Evolutionary conservation across 2,329 filamentous ascomycete species (phyloP).

Genomic region (Ophiostoma ulmi): DNA sequence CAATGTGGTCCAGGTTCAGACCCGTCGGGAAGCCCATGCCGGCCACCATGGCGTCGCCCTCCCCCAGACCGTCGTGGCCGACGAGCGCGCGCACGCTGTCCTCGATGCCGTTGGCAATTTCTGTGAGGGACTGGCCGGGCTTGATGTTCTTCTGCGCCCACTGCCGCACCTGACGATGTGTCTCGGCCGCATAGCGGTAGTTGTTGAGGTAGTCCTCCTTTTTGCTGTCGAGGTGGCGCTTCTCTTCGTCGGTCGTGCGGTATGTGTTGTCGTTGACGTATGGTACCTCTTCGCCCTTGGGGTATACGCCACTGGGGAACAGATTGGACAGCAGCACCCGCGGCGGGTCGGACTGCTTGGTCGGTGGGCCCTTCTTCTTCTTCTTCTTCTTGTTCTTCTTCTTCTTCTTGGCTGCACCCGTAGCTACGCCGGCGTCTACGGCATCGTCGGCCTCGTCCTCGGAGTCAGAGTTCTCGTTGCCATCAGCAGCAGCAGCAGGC

Average conservation of each 20-base stretch:
- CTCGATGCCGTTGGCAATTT: constrained; percentile 78
- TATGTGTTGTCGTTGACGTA: constrained; percentile 73
- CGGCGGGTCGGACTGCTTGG: constrained; percentile 70
- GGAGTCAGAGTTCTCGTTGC: constrained; percentile 47
- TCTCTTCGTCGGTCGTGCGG: constrained; percentile 78
- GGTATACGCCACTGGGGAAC: constrained; percentile 68
- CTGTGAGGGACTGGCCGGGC: constrained; percentile 69
- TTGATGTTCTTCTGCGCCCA: constrained; percentile 75
- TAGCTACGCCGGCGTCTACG: constrained; percentile 31
- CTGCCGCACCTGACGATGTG: constrained; percentile 74
- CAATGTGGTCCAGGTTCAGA: constrained; percentile 74
- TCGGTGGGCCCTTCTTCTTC: constrained; percentile 69
- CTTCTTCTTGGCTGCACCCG: constrained; percentile 37
- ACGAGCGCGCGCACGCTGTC: constrained; percentile 69
- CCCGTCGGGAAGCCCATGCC: constrained; percentile 82
- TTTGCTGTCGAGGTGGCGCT: constrained; percentile 74
- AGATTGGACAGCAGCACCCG: constrained; percentile 67
- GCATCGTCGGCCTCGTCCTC: constrained; percentile 48
- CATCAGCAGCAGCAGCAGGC: constrained; percentile 35
- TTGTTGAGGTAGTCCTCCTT: constrained; percentile 72
- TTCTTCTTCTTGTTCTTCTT: constrained; percentile 59
- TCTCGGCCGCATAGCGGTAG: constrained; percentile 72
- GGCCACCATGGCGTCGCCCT: constrained; percentile 69
- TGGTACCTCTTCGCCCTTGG: constrained; percentile 71
- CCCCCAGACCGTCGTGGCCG: constrained; percentile 67